Evolutionary conservation across 768 basidiomycete species (phyloP).

Genomic region (Tylopilus cervinicoccineus): DNA sequence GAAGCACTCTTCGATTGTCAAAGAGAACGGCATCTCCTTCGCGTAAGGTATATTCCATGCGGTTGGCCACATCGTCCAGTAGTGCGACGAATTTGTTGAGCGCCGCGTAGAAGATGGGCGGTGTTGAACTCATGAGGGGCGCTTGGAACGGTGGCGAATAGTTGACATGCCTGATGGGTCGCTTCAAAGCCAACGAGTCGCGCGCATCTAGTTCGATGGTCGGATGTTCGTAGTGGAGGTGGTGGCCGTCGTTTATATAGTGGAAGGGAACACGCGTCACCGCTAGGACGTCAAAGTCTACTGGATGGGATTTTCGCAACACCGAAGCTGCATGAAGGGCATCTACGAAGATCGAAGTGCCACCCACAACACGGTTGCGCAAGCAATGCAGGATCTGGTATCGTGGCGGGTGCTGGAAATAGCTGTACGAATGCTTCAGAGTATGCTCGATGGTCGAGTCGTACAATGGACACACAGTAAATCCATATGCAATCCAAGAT

Average conservation of each 20-base stretch:
- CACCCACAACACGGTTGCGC: slow-evolving; percentile 78
- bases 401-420: slow-evolving; percentile 87
- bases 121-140: slow-evolving; percentile 53
- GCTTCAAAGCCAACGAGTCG: slow-evolving; percentile 4
- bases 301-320: slow-evolving; percentile 44
- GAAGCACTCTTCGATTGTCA: slow-evolving; percentile 87
- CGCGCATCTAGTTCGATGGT: slow-evolving; percentile 61
- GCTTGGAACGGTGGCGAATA: slow-evolving; percentile 97
- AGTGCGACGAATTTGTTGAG: slow-evolving; percentile 56
- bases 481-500: slow-evolving; percentile 90
- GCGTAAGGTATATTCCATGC: slow-evolving; percentile 59
- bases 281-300: slow-evolving; percentile 55
- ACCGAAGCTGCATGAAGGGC: slow-evolving; percentile 58
- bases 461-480: slow-evolving; percentile 60
- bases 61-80: slow-evolving; percentile 48
- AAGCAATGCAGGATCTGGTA: slow-evolving; percentile 93
- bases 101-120: slow-evolving; percentile 56
- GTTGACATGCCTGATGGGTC: slow-evolving; percentile 64
- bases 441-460: not conserved
- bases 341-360: slow-evolving; percentile 85
- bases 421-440: slow-evolving; percentile 43
- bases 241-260: slow-evolving; percentile 88
- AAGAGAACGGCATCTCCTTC: slow-evolving; percentile 90
- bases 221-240: slow-evolving; percentile 66
- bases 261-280: slow-evolving; percentile 76